Conservation (phyloP, 352 stramenopile species). For the Pythium sp. region DNA sequence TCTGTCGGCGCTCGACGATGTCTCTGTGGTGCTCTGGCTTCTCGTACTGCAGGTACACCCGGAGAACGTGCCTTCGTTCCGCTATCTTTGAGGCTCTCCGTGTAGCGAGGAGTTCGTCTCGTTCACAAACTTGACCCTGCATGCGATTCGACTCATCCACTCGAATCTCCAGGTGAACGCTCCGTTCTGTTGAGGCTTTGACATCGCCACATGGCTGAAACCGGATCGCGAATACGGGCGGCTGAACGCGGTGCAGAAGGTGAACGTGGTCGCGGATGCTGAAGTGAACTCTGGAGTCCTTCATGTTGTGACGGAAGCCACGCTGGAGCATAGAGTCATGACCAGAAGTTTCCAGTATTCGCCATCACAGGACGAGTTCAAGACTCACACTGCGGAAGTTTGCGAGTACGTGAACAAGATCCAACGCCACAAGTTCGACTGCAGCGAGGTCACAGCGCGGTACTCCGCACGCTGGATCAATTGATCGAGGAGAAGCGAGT, state of each 20-base stretch:
- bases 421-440: too few relatives aligned
- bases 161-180: constrained; percentile 25
- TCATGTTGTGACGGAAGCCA: too few relatives aligned
- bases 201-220: constrained; percentile 36
- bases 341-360: too few relatives aligned
- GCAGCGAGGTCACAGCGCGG: too few relatives aligned
- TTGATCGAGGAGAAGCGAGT: too few relatives aligned
- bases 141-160: constrained; percentile 49
- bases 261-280: constrained; percentile 7
- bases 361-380: too few relatives aligned
- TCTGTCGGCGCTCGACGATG: constrained; percentile 47
- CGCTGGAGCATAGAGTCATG: too few relatives aligned
- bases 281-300: constrained; percentile 19
- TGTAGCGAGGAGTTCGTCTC: constrained; percentile 43
- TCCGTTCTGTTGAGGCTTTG: constrained; percentile 42
- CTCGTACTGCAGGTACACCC: constrained; percentile 43
- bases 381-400: too few relatives aligned
- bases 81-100: constrained; percentile 29
- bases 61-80: constrained; percentile 34
- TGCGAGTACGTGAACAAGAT: too few relatives aligned
- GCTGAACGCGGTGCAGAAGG: too few relatives aligned
- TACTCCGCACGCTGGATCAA: too few relatives aligned
- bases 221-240: too few relatives aligned
- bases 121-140: constrained; percentile 42
- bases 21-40: constrained; percentile 57